phyloP scores from a whole-genome alignment of 2,329 filamentous ascomycete genomes.

The Pestalotiopsis fici region DNA sequence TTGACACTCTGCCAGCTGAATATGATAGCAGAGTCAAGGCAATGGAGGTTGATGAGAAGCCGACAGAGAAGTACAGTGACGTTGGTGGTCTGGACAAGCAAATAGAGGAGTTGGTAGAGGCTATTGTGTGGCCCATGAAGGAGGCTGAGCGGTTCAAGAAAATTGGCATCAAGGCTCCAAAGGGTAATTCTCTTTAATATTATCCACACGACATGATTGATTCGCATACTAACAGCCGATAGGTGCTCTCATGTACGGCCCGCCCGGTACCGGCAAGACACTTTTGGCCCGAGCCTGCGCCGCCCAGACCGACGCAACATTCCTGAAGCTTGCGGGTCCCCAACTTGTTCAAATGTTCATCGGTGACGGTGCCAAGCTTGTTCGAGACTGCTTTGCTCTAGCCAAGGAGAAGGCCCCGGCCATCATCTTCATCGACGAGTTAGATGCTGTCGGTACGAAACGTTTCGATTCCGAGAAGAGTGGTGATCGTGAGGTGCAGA shows the following conservation, averaged over 20 bases:
- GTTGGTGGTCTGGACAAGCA: conserved; percentile 98
- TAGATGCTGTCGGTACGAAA: conserved; percentile 98
- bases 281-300: conserved; percentile 93
- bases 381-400: conserved; percentile 94
- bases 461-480: conserved; percentile 99
- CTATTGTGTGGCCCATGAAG: conserved; percentile 99
- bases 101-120: conserved; percentile 97
- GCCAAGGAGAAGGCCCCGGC: conserved; percentile 98
- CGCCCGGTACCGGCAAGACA: conserved; percentile 87
- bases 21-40: conserved; percentile 99
- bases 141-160: conserved; percentile 99
- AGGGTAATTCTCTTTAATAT: conserved; percentile 67
- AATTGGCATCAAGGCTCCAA: conserved; percentile 98
- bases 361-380: conserved; percentile 95
- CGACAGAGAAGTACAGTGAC: conserved; percentile 97
- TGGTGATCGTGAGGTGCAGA: conserved; percentile 95
- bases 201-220: neutral
- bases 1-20: conserved; percentile 95
- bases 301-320: conserved; percentile 96
- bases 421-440: conserved; percentile 99
- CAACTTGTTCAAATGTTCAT: conserved; percentile 99
- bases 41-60: conserved; percentile 99
- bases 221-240: conserved; percentile 13
- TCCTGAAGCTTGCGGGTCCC: conserved; percentile 95
- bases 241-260: conserved; percentile 98